Evolutionary conservation across 768 basidiomycete species (phyloP), one percentile per base, ranked within the genome.

Genomic region (Trametes maxima): DNA sequence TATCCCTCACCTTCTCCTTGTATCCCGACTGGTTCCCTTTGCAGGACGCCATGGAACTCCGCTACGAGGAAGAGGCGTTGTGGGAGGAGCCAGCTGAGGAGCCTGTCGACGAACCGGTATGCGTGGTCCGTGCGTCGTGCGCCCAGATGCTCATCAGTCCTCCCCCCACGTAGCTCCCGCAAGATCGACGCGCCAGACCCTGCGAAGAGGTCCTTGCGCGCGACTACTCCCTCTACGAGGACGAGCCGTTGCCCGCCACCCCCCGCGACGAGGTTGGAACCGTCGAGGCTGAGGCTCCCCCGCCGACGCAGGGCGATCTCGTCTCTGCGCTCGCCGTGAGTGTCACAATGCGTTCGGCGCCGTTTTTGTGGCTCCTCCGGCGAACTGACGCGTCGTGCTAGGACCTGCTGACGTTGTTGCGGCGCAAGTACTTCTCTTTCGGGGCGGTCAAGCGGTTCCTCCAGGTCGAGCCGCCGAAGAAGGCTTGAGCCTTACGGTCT

Each of bases 11-110:
- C 2, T 5, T 16, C n/a, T 25, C 17, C 42, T 7, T 43, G 3
- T 14, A 21, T 22, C 13, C 28, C 6, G 33, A 35, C 11, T 7
- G 33, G 28, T n/a, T 36, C 54, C 13, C 54, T 33, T n/a, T 21
- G 33, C 40, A 43, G 25, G 13, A 24, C 21, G 13, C n/a, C 19
- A 4, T 24, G 13, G 45, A 40, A n/a, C 5, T 14, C 37, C 37
- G 22, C 16, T 36, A 48, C 24, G 45, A 57, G 11, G 55, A 57
- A 16, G 46, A 57, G 14, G 2, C 17, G 19, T 4, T 28, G 37
- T 48, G 36, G 55, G 55, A 48, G 45, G 46, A 14, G 21, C n/a
- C n/a, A n/a, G n/a, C n/a, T n/a, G 35, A 46, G 45, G 35, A 25
- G 37, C 28, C 42, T 44, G 36, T 39, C 22, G 55, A 12, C 0